phyloP scores from a whole-genome alignment of 2,329 filamentous ascomycete genomes.

The Xylaria sp. region DNA sequence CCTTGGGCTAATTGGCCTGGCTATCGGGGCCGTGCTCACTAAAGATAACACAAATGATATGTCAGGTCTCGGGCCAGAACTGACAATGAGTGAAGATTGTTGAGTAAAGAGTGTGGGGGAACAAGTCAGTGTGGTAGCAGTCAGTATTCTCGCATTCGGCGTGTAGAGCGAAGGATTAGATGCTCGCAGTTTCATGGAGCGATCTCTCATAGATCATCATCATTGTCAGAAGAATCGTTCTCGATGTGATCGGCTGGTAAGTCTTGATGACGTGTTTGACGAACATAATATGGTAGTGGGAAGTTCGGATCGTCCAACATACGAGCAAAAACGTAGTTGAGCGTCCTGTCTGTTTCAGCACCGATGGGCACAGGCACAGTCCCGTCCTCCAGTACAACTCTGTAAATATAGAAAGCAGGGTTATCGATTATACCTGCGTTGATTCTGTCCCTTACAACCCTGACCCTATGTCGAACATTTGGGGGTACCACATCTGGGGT shows the following conservation, averaged over 20 bases:
- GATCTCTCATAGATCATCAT: not conserved
- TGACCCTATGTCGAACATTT: constrained; percentile 32
- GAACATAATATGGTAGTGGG: not conserved
- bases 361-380: not conserved
- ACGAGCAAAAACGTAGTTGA: not conserved
- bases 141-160: too few relatives aligned
- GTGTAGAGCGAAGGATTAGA: not conserved
- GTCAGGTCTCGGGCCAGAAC: too few relatives aligned
- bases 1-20: too few relatives aligned
- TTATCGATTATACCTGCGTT: not conserved
- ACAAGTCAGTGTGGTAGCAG: too few relatives aligned
- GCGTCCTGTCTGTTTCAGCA: not conserved
- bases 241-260: constrained; percentile 37
- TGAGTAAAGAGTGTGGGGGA: too few relatives aligned
- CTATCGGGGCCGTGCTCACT: too few relatives aligned
- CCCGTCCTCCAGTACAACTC: not conserved
- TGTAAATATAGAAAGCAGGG: not conserved
- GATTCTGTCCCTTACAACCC: not conserved
- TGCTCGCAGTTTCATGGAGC: not conserved
- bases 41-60: too few relatives aligned
- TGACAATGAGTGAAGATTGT: too few relatives aligned
- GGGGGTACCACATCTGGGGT: constrained; percentile 5
- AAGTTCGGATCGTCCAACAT: not conserved
- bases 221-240: constrained; percentile 32
- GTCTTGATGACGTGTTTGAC: not conserved